Conservation (phyloP, 129 eudicot genomes). For the Apium graveolens region DNA sequence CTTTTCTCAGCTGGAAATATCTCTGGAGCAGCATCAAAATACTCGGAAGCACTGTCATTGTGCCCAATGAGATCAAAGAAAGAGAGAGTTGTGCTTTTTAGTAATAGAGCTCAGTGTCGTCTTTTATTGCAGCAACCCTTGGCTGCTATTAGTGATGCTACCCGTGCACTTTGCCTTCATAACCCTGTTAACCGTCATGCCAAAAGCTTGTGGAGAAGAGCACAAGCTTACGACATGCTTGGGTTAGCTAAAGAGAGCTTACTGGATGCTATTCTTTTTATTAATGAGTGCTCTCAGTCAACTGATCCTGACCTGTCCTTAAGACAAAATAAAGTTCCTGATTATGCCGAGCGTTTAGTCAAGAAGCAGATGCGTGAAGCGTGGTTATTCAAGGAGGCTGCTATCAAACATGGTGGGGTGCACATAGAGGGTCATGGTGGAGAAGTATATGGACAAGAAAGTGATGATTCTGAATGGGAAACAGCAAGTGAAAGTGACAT, state of each 20-base stretch:
- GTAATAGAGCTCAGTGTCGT: slow-evolving; percentile 93
- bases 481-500: slow-evolving; percentile 95
- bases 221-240: slow-evolving; percentile 94
- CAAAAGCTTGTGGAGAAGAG: slow-evolving; percentile 95
- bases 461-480: slow-evolving; percentile 97
- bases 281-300: slow-evolving; percentile 89
- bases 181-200: slow-evolving; percentile 94
- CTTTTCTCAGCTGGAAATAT: slow-evolving; percentile 83
- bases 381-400: slow-evolving; percentile 92
- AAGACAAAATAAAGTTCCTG: slow-evolving; percentile 91
- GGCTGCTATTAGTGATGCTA: slow-evolving; percentile 86
- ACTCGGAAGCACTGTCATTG: slow-evolving; percentile 76
- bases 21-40: slow-evolving; percentile 83
- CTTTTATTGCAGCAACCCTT: slow-evolving; percentile 80
- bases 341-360: slow-evolving; percentile 89
- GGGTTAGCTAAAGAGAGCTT: slow-evolving; percentile 91
- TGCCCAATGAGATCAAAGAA: slow-evolving; percentile 88
- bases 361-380: slow-evolving; percentile 98
- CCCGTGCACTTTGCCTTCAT: slow-evolving; percentile 89
- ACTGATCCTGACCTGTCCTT: slow-evolving; percentile 68
- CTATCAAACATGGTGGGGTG: slow-evolving; percentile 71
- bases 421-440: slow-evolving; percentile 62
- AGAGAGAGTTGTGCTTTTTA: slow-evolving; percentile 78
- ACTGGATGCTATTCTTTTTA: slow-evolving; percentile 79
- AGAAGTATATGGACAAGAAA: slow-evolving; percentile 58